Evolutionary conservation across 139 green algal species (phyloP), one percentile per base, ranked within the genome.

Genomic region (Raphidocelis subcapitata): DNA sequence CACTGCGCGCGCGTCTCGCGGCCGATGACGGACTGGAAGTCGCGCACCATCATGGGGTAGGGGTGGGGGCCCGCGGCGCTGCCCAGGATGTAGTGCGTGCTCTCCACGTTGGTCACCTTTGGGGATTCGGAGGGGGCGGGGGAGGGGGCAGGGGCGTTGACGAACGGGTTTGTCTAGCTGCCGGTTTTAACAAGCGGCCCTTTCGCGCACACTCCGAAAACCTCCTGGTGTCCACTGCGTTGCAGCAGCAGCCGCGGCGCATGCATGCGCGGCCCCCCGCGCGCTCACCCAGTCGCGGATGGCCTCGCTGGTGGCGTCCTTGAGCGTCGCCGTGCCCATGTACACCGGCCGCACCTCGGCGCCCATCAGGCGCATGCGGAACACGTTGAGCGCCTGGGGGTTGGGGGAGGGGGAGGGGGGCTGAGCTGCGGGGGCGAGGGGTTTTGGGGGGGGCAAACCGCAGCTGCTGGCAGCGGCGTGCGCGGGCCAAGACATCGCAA

Each of bases 81-180:
- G 59, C 96, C 96, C 28, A 99, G 88, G 78, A 99, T 99, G 90
- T 99, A 99, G 87, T 99, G 96, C 2, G 96, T 99, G 69, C 75
- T 91, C 86, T 99, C 96, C 74, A 99, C 95, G 74, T 99, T 99
- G 44, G 96, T 99, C 46, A 80, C 67, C 67, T 74, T 36, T 26
- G 29, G 26, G 31, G 18, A 52, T 31, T 37, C 18, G 8, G 41
- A 49, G 41, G 41, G 41, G 41, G 41, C 8, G 41, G 41, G 41
- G 41, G 41, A 49, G 41, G 12, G 12, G 41, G 41, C 41, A 49
- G 41, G 41, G 41, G 41, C 41, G 41, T 49, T 49, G 41, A 8
- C 41, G 8, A 49, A 49, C 12, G 41, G n/a, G n/a, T n/a, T n/a
- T n/a, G n/a, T n/a, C n/a, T n/a, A n/a, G n/a, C n/a, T n/a, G n/a